A percentile compares a stretch with the other conserved stretches of the same genome.
phyloP scores from a whole-genome alignment of 2,329 filamentous ascomycete species.

The Dactylellina haptotyla region DNA sequence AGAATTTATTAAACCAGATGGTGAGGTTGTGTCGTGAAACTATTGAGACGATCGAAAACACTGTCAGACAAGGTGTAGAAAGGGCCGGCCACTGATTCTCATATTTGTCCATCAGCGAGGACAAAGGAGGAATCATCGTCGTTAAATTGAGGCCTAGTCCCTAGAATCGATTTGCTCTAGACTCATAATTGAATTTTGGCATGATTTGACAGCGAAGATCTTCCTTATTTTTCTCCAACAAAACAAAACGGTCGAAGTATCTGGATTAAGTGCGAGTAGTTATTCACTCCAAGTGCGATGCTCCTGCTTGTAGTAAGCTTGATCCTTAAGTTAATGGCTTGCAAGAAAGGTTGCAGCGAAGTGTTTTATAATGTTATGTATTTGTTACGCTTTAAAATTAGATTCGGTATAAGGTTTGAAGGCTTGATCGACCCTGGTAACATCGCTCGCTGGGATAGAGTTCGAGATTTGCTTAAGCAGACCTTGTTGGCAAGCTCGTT shows the following conservation, averaged over 20 bases:
- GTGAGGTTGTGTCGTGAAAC: background rate
- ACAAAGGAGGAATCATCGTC: background rate
- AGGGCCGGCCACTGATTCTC: background rate
- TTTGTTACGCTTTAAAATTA: background rate
- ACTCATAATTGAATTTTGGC: background rate
- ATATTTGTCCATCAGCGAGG: background rate
- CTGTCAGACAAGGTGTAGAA: background rate
- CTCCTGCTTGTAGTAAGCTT: background rate
- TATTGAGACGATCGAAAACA: background rate
- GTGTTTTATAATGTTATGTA: background rate
- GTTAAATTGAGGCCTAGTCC: background rate
- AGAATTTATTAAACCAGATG: background rate
- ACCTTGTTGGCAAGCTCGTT: background rate
- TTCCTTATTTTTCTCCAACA: background rate
- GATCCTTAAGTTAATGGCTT: background rate
- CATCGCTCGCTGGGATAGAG: background rate
- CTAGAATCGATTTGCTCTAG: background rate
- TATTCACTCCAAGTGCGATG: background rate
- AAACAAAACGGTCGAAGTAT: background rate
- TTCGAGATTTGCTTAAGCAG: background rate
- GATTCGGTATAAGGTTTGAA: background rate
- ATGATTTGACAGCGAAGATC: background rate
- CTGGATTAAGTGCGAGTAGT: background rate
- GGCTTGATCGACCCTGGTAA: background rate
- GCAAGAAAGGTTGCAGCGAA: background rate